phyloP scores from a whole-genome alignment of 2,329 filamentous ascomycete species.

The Epichloe glyceriae region DNA sequence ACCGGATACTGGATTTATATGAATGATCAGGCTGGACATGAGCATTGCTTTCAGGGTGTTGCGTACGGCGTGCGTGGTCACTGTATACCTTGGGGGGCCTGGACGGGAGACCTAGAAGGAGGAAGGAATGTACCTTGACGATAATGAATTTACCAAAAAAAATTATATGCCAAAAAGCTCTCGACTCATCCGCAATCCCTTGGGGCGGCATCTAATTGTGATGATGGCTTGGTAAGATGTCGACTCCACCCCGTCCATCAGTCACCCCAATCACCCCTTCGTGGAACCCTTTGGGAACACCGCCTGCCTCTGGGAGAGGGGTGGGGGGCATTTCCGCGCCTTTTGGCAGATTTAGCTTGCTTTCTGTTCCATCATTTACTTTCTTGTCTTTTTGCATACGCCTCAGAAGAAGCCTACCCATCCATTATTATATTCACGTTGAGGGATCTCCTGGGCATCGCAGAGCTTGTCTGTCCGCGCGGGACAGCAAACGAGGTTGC shows the following conservation, averaged over 20 bases:
- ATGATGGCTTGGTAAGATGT: background rate
- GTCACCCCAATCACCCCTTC: background rate
- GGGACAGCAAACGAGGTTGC: background rate
- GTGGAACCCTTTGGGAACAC: background rate
- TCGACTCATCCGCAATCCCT: no score
- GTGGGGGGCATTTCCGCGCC: no score
- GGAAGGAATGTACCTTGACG: conserved; percentile 1
- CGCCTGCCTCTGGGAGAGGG: no score
- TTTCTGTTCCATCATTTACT: no score
- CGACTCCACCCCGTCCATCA: background rate
- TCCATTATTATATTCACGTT: no score
- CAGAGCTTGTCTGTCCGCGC: no score
- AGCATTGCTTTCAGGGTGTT: background rate
- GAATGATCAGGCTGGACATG: background rate
- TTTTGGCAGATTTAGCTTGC: background rate
- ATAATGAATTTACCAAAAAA: conserved; percentile 2
- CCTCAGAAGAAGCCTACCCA: no score
- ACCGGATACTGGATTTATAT: background rate
- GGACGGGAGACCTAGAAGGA: background rate
- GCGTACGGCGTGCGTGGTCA: background rate
- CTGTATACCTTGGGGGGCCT: background rate
- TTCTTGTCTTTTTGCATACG: no score
- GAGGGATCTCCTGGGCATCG: no score
- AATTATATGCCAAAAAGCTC: background rate
- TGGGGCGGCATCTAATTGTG: no score